A percentile compares a stretch with the other conserved stretches of the same genome.
phyloP scores from a whole-genome alignment of 768 basidiomycete species.

The Rhodotorula taiwanensis region DNA sequence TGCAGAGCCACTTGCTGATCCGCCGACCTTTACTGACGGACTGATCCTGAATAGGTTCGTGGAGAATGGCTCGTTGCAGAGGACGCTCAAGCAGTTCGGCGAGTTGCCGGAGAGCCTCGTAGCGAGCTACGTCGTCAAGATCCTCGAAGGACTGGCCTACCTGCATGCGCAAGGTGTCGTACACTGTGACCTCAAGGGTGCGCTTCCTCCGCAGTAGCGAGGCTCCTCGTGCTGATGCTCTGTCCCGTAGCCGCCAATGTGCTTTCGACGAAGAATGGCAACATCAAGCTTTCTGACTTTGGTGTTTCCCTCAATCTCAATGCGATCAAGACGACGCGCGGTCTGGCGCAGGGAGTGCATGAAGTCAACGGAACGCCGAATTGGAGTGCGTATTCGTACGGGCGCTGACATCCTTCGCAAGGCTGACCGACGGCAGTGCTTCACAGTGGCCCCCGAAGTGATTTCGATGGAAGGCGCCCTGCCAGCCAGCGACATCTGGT shows the following conservation, averaged over 20 bases:
- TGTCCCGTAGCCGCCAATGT: conserved; percentile 73
- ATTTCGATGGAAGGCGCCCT: conserved; percentile 91
- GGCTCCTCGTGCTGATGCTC: neutral
- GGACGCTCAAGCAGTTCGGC: conserved; percentile 87
- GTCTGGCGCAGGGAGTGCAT: conserved; percentile 69
- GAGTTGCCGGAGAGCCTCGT: conserved; percentile 87
- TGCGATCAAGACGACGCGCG: conserved; percentile 66
- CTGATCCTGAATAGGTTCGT: too few relatives aligned
- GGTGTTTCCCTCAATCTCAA: conserved; percentile 93
- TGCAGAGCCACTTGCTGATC: conserved; percentile 27
- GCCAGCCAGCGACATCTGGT: conserved; percentile 93
- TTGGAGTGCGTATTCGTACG: conserved; percentile 58
- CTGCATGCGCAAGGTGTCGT: conserved; percentile 75
- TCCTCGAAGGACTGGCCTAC: conserved; percentile 89
- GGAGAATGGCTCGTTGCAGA: conserved; percentile 90
- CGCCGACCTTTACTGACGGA: conserved; percentile 34
- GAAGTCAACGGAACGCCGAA: conserved; percentile 74
- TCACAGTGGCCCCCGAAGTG: conserved; percentile 83
- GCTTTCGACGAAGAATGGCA: conserved; percentile 63
- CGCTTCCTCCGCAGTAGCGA: neutral
- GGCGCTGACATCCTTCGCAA: neutral
- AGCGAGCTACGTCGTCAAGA: conserved; percentile 89
- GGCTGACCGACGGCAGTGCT: neutral
- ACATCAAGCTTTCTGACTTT: conserved; percentile 94
- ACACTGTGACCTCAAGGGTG: conserved; percentile 87